Evolutionary conservation across 2,329 filamentous ascomycete genomes (phyloP).

Genomic region (Sporothrix brasiliensis): DNA sequence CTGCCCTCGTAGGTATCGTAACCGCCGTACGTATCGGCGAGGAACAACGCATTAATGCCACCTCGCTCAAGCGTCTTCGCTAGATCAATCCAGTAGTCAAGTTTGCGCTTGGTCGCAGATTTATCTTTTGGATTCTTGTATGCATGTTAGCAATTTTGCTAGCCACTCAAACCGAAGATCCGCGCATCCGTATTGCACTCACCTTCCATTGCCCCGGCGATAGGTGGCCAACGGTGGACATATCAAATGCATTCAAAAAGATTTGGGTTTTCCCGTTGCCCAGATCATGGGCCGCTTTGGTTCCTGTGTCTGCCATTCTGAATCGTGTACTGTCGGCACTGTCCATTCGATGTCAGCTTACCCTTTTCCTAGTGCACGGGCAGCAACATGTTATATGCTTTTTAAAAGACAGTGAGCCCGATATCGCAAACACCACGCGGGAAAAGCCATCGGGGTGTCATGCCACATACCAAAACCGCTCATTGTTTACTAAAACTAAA

Average conservation of each 20-base stretch:
- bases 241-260: constrained; percentile 30
- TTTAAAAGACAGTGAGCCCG: not conserved
- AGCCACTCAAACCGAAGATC: not conserved
- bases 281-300: constrained; percentile 20
- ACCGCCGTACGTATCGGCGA: constrained; percentile 67
- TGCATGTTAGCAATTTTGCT: not conserved
- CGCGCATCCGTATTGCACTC: not conserved
- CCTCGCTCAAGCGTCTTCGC: constrained; percentile 33
- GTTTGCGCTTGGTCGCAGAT: constrained; percentile 31
- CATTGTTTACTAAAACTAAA: constrained; percentile 9
- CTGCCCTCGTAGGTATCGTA: constrained; percentile 65
- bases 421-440: constrained; percentile 6
- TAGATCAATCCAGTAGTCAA: constrained; percentile 34
- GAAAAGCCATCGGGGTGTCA: not conserved
- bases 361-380: not conserved
- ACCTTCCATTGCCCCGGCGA: constrained; percentile 28
- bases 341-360: constrained; percentile 1
- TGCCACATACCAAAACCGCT: constrained; percentile 6
- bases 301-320: constrained; percentile 14
- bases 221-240: constrained; percentile 27
- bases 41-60: constrained; percentile 31
- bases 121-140: constrained; percentile 35
- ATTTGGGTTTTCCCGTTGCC: constrained; percentile 28
- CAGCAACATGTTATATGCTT: constrained; percentile 1
- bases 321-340: not conserved